phyloP scores from a whole-genome alignment of 2,329 filamentous ascomycete genomes.

The Fusarium cyanostomum region DNA sequence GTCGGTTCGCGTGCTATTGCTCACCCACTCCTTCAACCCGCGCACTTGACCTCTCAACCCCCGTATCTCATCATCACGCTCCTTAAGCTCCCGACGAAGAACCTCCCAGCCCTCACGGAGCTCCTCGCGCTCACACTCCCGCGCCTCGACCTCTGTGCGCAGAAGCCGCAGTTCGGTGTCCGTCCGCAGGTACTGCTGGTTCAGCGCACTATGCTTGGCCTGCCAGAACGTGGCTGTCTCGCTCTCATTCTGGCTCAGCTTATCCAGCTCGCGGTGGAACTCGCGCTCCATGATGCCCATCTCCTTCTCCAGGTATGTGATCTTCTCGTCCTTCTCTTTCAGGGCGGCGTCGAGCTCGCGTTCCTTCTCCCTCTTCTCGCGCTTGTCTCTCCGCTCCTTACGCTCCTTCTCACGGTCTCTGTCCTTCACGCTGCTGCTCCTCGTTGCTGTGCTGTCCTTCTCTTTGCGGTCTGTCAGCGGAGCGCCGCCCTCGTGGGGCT shows the following conservation, averaged over 20 bases:
- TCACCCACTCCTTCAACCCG: slow-evolving; percentile 77
- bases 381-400: slow-evolving; percentile 40
- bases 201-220: slow-evolving; percentile 61
- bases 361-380: slow-evolving; percentile 38
- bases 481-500: slow-evolving; percentile 41
- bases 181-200: slow-evolving; percentile 61
- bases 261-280: slow-evolving; percentile 63
- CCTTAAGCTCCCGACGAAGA: slow-evolving; percentile 56
- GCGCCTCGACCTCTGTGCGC: slow-evolving; percentile 58
- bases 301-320: slow-evolving; percentile 62
- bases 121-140: slow-evolving; percentile 59
- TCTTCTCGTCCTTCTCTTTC: slow-evolving; percentile 61
- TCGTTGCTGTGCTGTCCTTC: slow-evolving; percentile 44
- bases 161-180: slow-evolving; percentile 64
- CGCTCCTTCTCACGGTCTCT: slow-evolving; percentile 44
- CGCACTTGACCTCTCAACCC: slow-evolving; percentile 67
- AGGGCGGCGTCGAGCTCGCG: slow-evolving; percentile 46
- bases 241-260: slow-evolving; percentile 62
- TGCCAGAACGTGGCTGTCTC: slow-evolving; percentile 68
- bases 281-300: slow-evolving; percentile 62
- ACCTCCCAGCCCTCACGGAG: slow-evolving; percentile 61
- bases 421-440: slow-evolving; percentile 46
- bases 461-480: slow-evolving; percentile 38
- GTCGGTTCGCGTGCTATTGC: slow-evolving; percentile 69
- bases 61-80: slow-evolving; percentile 65